Evolutionary conservation across 495 filamentous ascomycete species (phyloP).

Genomic region (Pseudevernia furfuracea): DNA sequence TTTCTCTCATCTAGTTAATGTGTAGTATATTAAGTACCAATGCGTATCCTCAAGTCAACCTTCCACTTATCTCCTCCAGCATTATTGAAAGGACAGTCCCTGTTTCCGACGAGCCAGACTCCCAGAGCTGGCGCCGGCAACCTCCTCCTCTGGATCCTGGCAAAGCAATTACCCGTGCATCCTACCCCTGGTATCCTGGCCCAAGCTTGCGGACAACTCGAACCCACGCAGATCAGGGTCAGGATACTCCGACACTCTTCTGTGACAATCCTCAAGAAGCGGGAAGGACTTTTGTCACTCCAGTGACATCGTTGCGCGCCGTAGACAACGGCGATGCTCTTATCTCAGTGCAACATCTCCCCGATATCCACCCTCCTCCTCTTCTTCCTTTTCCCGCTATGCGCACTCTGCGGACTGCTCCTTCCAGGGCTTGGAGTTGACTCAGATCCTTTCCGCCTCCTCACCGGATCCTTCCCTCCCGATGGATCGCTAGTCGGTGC

Average conservation of each 20-base stretch:
- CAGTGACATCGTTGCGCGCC: background rate
- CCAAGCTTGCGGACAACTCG: background rate
- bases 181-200: background rate
- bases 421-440: slow-evolving; percentile 21
- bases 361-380: slow-evolving; percentile 27
- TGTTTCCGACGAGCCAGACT: background rate
- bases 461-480: slow-evolving; percentile 13
- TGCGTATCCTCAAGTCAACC: background rate
- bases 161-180: background rate
- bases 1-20: background rate
- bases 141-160: background rate
- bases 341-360: slow-evolving; percentile 24
- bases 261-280: background rate
- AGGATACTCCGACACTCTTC: background rate
- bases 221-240: background rate
- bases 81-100: slow-evolving; percentile 12
- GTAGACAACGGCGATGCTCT: background rate
- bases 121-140: background rate
- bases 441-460: slow-evolving; percentile 19
- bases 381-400: slow-evolving; percentile 28
- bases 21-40: background rate
- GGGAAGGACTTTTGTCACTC: background rate
- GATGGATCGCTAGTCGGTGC: slow-evolving; percentile 20
- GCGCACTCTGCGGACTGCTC: slow-evolving; percentile 23
- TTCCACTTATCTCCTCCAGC: background rate